Conservation (phyloP, 139 green algal species). For the Chlorella sp. region DNA sequence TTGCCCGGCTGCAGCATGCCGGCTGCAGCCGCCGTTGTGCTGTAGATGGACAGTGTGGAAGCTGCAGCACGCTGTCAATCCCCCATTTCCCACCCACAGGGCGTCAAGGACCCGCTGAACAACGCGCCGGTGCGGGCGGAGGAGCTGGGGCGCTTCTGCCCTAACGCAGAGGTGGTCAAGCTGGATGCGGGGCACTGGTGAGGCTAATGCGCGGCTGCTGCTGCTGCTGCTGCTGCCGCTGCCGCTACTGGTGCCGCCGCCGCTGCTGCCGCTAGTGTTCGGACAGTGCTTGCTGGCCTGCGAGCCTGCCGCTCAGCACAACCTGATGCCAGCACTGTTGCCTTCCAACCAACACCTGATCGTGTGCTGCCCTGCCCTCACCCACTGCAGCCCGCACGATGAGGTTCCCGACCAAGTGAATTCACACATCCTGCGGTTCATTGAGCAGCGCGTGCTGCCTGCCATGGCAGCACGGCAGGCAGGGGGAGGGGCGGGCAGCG, state of each 20-base stretch:
- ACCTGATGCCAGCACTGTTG: background rate
- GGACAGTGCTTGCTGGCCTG: too few species aligned
- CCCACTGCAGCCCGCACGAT: constrained; percentile 44
- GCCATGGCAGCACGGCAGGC: background rate
- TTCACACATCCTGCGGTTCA: constrained; percentile 59
- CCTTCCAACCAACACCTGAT: too few species aligned
- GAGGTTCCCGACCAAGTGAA: constrained; percentile 83
- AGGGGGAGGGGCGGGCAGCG: too few species aligned
- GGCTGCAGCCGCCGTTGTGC: too few species aligned
- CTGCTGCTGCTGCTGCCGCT: background rate
- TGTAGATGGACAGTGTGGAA: too few species aligned
- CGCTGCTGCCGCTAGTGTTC: too few species aligned
- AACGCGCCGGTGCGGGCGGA: constrained; percentile 71
- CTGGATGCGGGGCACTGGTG: constrained; percentile 80
- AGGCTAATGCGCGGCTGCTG: background rate
- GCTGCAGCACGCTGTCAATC: too few species aligned
- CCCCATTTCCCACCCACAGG: too few species aligned
- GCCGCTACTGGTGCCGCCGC: too few species aligned
- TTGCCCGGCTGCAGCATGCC: too few species aligned
- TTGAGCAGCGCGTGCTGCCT: constrained; percentile 36
- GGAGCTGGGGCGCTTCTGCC: constrained; percentile 57
- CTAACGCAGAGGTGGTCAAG: constrained; percentile 48
- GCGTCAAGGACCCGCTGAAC: constrained; percentile 84
- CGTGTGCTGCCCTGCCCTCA: too few species aligned
- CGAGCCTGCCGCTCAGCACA: constrained; percentile 67